Evolutionary conservation across 345 rosid species (phyloP).

Genomic region (Citrus mangshanensis): DNA sequence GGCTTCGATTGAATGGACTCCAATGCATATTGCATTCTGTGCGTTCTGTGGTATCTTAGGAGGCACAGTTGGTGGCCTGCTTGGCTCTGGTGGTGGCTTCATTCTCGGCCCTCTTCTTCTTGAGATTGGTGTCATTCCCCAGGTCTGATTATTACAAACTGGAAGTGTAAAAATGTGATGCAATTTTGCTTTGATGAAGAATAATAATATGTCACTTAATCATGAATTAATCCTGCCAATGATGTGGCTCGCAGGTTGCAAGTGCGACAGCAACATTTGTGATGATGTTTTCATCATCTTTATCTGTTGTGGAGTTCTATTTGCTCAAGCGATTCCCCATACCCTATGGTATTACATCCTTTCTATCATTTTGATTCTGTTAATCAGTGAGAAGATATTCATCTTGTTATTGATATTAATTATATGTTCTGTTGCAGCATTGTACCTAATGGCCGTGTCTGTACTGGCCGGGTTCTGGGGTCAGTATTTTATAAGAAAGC

Average conservation of each 20-base stretch:
- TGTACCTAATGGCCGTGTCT: slow-evolving; percentile 63
- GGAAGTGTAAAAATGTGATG: neutral
- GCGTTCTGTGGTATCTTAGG: slow-evolving; percentile 82
- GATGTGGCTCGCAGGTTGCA: slow-evolving; percentile 53
- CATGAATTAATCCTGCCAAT: neutral
- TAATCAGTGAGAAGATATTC: no score
- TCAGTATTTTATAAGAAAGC: slow-evolving; percentile 67
- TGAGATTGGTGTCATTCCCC: slow-evolving; percentile 96
- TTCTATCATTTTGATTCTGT: neutral
- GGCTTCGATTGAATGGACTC: slow-evolving; percentile 91
- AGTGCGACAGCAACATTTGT: slow-evolving; percentile 98
- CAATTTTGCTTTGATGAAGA: neutral
- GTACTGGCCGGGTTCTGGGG: slow-evolving; percentile 90
- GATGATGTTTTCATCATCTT: slow-evolving; percentile 95
- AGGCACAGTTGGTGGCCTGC: slow-evolving; percentile 90
- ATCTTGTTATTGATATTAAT: neutral
- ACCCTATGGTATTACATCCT: slow-evolving; percentile 52
- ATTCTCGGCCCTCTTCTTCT: slow-evolving; percentile 90
- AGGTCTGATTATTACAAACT: slow-evolving; percentile 34
- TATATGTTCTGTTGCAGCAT: slow-evolving; percentile 37
- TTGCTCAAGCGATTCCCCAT: slow-evolving; percentile 92
- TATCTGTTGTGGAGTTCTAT: slow-evolving; percentile 94
- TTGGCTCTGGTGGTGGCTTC: slow-evolving; percentile 97
- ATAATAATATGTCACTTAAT: no score
- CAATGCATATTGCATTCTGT: slow-evolving; percentile 65